Evolutionary conservation across 148 eudicot species (phyloP), one percentile per base, ranked within the genome.

Genomic region (Cornus suecica): DNA sequence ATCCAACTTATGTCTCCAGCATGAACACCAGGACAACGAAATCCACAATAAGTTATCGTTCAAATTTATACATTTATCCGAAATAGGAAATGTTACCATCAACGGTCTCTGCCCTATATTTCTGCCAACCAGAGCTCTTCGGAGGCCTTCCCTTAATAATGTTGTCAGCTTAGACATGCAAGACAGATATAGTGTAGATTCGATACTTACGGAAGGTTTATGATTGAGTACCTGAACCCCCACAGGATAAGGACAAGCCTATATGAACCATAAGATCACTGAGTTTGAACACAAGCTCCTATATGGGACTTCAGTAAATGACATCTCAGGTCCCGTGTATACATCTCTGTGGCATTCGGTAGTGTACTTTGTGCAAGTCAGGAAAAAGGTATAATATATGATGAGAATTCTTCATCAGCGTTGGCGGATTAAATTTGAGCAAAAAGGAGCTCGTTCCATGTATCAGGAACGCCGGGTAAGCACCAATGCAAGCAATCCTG

Each of bases 401-500:
- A 8, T 10, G 8, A 58, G 62, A 58, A 48, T 48, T 58, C 24
- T 22, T 58, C 25, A n/a, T 22, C 62, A 58, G 62, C 62, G 4
- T 0, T 58, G 23, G 22, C 20, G 15, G 25, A 65, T 27, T 65
- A 86, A 31, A 88, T 23, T 61, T 85, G 87, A 18, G 85, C 87
- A 29, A 85, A 82, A 80, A 89, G 86, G 68, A 89, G 75, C 72
- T 89, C 90, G 29, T 89, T 89, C 93, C 92, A 89, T 22, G 86
- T 77, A 84, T 89, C 90, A 27, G 93, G 90, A 81, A 89, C 77
- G 61, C 93, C 93, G 6, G 93, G 92, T 69, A 89, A 82, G 75
- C 90, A 89, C 92, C 93, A 89, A 77, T 87, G 92, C 78, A 89
- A 71, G 79, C 93, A 89, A 82, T 89, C 89, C 66, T 87, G 86